Conservation (phyloP, 805 yeast genomes). For the Cyberlindnera mrakii region DNA sequence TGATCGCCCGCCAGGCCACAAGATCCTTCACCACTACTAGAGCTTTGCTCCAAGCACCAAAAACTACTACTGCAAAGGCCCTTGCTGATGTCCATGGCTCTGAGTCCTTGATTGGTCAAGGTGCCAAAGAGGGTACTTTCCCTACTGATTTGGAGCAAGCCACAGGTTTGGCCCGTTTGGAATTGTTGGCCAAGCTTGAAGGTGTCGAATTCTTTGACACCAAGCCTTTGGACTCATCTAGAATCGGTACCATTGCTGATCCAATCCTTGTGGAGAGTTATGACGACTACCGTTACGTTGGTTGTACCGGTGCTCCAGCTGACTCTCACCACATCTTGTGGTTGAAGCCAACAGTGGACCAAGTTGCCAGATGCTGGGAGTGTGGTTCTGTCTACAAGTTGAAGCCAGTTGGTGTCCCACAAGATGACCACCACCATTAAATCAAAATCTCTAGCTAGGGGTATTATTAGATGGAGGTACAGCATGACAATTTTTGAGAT, state of each 20-base stretch:
- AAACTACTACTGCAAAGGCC: constrained; percentile 35
- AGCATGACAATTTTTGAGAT: not conserved
- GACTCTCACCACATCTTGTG: constrained; percentile 88
- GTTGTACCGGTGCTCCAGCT: constrained; percentile 95
- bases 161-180: constrained; percentile 97
- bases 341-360: constrained; percentile 79
- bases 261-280: constrained; percentile 88
- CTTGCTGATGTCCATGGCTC: constrained; percentile 78
- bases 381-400: constrained; percentile 93
- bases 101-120: constrained; percentile 79
- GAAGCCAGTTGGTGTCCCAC: constrained; percentile 80
- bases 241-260: constrained; percentile 84
- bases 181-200: constrained; percentile 86
- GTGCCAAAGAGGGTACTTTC: constrained; percentile 78
- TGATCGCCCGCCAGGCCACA: constrained; percentile 24
- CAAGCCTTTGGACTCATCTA: constrained; percentile 80
- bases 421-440: constrained; percentile 41
- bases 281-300: constrained; percentile 90
- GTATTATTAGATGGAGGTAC: not conserved
- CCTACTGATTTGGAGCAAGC: constrained; percentile 96
- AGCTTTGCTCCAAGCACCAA: constrained; percentile 22
- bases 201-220: constrained; percentile 93
- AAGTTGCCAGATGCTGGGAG: constrained; percentile 96
- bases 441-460: not conserved
- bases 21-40: constrained; percentile 30